These are phyloP conservation scores for Fusarium denticulatum DNA, from an alignment of 2,329 filamentous ascomycete species.

Conservation along the genomic window DNA sequence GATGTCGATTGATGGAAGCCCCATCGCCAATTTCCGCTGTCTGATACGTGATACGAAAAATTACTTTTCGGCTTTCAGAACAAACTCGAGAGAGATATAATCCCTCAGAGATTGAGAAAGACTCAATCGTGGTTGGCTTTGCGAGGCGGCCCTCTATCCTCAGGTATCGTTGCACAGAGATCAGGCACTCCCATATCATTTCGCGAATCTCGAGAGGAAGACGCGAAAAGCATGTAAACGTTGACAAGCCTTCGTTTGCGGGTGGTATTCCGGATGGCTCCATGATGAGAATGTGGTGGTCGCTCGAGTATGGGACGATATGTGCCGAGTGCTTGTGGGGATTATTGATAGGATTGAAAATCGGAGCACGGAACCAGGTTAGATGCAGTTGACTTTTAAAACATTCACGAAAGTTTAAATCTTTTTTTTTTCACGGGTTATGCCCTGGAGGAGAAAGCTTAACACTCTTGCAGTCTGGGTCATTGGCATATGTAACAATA, in stretches of 20 bases:
- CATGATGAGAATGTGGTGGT: too few species aligned
- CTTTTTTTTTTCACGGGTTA: fast-evolving
- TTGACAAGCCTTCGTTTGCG: background rate
- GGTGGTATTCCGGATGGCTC: fast-evolving
- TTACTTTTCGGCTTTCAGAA: background rate
- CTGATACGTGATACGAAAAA: background rate
- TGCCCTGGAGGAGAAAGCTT: fast-evolving
- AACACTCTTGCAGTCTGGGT: fast-evolving
- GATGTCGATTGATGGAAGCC: fast-evolving
- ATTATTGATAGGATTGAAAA: background rate
- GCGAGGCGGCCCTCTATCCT: background rate
- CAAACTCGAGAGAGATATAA: fast-evolving
- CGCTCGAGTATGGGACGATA: background rate
- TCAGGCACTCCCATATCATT: background rate
- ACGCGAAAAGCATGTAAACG: background rate
- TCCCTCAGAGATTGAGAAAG: background rate
- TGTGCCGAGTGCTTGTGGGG: background rate
- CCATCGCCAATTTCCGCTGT: background rate
- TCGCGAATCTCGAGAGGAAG: background rate
- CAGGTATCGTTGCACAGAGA: background rate
- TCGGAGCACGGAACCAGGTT: too few species aligned
- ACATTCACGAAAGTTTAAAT: background rate
- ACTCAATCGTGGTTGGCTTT: background rate
- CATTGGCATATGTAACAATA: background rate
- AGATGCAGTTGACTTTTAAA: too few species aligned